Evolutionary conservation across 352 stramenopile genomes (phyloP).

Genomic region (Pythium sukuiense): DNA sequence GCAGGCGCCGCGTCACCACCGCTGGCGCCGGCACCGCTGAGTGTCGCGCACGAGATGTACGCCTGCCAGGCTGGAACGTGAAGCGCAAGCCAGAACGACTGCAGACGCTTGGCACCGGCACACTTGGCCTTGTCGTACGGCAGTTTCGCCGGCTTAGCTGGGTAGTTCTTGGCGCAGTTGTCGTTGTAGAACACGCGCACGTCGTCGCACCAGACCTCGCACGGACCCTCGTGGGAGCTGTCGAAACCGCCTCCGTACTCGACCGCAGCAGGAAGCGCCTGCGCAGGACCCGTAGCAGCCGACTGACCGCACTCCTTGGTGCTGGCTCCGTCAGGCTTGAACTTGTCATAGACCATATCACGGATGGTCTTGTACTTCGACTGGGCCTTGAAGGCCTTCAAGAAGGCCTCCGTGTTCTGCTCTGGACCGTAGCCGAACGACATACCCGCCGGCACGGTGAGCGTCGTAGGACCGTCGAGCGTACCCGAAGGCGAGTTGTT

Average conservation of each 20-base stretch:
- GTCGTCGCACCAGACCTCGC: too few relatives aligned
- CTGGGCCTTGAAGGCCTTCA: constrained; percentile 24
- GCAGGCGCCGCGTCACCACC: neutral
- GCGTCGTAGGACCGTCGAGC: constrained; percentile 6
- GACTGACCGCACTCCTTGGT: constrained; percentile 25
- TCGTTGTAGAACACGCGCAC: constrained; percentile 40
- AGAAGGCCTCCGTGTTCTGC: constrained; percentile 31
- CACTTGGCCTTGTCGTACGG: constrained; percentile 49
- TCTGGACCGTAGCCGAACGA: constrained; percentile 19
- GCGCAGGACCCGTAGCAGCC: neutral
- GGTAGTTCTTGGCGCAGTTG: constrained; percentile 46
- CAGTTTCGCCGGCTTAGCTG: constrained; percentile 33
- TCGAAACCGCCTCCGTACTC: constrained; percentile 35
- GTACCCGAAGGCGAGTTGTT: constrained; percentile 15
- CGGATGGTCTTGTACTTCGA: constrained; percentile 28
- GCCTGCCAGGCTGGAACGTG: constrained; percentile 40
- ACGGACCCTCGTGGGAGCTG: neutral
- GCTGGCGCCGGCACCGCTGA: constrained; percentile 14
- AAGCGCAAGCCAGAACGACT: constrained; percentile 40
- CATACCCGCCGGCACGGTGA: constrained; percentile 1
- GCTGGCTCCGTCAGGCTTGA: constrained; percentile 18
- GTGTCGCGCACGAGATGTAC: constrained; percentile 29
- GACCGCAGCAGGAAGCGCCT: constrained; percentile 21
- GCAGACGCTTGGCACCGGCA: constrained; percentile 35
- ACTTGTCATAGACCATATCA: constrained; percentile 11